Evolutionary conservation across 805 yeast genomes (phyloP).

Genomic region (Wickerhamomyces subpelliculosus): DNA sequence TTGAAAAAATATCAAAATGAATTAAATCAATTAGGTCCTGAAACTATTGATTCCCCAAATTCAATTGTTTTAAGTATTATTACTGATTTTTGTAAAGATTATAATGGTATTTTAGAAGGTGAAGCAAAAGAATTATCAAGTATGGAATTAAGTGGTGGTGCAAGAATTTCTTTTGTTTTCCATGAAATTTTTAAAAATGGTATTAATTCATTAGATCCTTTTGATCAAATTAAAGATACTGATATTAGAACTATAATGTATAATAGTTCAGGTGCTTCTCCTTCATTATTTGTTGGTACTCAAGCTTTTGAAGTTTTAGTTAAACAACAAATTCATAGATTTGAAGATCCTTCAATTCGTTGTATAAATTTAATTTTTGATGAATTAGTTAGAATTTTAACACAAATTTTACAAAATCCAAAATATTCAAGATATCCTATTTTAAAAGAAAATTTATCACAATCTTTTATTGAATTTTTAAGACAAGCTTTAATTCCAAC

Average conservation of each 20-base stretch:
- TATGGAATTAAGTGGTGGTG: constrained; percentile 94
- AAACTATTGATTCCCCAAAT: constrained; percentile 81
- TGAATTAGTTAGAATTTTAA: constrained; percentile 84
- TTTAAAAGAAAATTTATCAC: constrained; percentile 79
- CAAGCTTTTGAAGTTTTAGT: constrained; percentile 95
- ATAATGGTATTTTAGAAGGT: constrained; percentile 86
- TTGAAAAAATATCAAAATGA: constrained; percentile 80
- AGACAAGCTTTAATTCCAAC: constrained; percentile 81
- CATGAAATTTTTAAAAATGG: constrained; percentile 95
- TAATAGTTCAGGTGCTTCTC: constrained; percentile 94
- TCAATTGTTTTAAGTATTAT: constrained; percentile 86
- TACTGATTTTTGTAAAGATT: constrained; percentile 88
- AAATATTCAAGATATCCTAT: constrained; percentile 86
- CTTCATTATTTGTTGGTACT: constrained; percentile 93
- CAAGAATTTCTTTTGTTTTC: constrained; percentile 93
- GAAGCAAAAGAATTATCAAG: constrained; percentile 84
- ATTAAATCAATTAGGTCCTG: constrained; percentile 75
- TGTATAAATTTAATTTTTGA: constrained; percentile 89
- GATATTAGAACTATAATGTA: constrained; percentile 96
- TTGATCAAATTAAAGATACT: constrained; percentile 90
- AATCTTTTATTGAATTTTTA: constrained; percentile 70
- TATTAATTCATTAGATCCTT: constrained; percentile 86
- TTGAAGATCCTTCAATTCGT: constrained; percentile 88
- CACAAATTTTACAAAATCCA: constrained; percentile 76
- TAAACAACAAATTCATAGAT: constrained; percentile 86